Evolutionary conservation across 768 basidiomycete genomes (phyloP).

Genomic region (Boletus barrowsii): DNA sequence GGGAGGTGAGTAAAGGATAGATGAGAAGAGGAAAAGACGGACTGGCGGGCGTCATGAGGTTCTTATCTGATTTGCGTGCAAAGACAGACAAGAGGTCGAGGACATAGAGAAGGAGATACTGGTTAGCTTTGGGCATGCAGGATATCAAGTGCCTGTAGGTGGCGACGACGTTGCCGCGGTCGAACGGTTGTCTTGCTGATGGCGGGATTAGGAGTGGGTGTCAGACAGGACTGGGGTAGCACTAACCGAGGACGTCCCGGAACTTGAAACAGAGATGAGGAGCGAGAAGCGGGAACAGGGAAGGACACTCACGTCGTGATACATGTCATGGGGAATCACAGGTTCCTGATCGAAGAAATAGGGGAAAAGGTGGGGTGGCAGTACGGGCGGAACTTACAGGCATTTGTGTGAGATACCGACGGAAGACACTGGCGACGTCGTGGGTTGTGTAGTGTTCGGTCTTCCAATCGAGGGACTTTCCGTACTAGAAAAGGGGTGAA

Average conservation of each 20-base stretch:
- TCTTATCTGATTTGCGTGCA: conserved; percentile 84
- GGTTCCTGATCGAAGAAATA: conserved; percentile 62
- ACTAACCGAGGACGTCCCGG: conserved; percentile 71
- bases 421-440: conserved; percentile 95
- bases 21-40: conserved; percentile 30
- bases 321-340: conserved; percentile 89
- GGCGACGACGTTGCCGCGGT: conserved; percentile 68
- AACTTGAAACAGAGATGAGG: conserved; percentile 46
- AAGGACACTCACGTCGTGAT: conserved; percentile 66
- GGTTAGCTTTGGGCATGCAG: conserved; percentile 82
- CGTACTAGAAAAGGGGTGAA: conserved; percentile 57
- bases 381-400: conserved; percentile 58
- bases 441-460: conserved; percentile 85
- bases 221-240: background rate
- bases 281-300: background rate
- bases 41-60: conserved; percentile 96
- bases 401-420: conserved; percentile 94
- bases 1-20: background rate
- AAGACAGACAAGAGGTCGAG: conserved; percentile 95
- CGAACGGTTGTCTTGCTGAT: conserved; percentile 63
- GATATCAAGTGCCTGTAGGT: conserved; percentile 85
- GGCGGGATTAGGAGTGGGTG: conserved; percentile 13
- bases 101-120: conserved; percentile 95
- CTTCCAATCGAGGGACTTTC: conserved; percentile 91
- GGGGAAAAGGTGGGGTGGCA: background rate